Base-by-base conservation (phyloP, 1,284 basidiomycete genomes). In the Coniferiporia sulphurascens region DNA sequence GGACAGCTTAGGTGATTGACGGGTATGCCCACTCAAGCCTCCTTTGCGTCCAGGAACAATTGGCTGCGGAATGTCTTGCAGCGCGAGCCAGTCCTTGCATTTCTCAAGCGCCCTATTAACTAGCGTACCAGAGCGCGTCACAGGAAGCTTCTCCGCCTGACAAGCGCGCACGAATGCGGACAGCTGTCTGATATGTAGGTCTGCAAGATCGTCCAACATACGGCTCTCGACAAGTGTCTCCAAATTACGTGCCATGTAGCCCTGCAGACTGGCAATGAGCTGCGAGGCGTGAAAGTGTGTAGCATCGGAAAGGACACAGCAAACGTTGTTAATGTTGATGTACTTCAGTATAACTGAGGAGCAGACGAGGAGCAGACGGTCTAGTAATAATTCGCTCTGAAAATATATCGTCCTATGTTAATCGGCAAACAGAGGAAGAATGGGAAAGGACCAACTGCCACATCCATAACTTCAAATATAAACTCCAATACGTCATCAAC, bases 321-420 rank as follows among this genome's bases (percentile, higher is more conserved):
- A 89, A 0, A 88, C 89, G 60, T 97, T 98, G 70, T 84, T 78
- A 53, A 89, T 78, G 60, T 86, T 88, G 59, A 90, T 78, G 66
- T 91, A 82, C 22, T 78, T 77, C 44, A 93, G 78, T 52, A 96
- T 81, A 32, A 88, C 79, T 7, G 78, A 75, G 2, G 93, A 93
- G 73, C 94, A 96, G 9, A 97, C 74, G 2, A 92, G 80, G 58
- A 94, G 83, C 8, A 98, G 83, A 22, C 89, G 87, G 65, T 93
- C 91, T 21, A 98, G 78, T 21, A 98, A 79, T 1, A 98, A 74
- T 72, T 98, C 95, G 65, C 93, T 95, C 90, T 93, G 63, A 5
- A 35, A 22, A 36, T 52, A 19, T 43, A 7, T 35, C 17, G 35
- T 49, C 6, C 56, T 17, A 13, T 4, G 2, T 32, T 5, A 48